Evolutionary conservation across 176 grass and related monocot genomes (phyloP).

Genomic region (Pontederia crassipes): DNA sequence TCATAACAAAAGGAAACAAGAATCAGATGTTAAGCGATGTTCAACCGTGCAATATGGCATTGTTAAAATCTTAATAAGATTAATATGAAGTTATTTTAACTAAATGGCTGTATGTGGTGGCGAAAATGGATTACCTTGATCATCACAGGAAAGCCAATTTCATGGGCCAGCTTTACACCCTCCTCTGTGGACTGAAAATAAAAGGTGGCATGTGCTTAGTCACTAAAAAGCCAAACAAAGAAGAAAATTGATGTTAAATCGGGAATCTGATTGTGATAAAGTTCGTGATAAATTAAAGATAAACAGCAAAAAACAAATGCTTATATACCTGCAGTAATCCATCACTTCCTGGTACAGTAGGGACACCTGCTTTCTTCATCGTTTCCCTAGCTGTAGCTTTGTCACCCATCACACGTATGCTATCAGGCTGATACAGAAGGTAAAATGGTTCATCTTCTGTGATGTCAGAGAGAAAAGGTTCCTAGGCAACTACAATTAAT

Average conservation of each 20-base stretch:
- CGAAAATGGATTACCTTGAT: slow-evolving; percentile 31
- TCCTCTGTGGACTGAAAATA: slow-evolving; percentile 41
- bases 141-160: slow-evolving; percentile 50
- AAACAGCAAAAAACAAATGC: background rate
- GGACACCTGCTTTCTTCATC: slow-evolving; percentile 50
- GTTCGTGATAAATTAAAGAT: background rate
- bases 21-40: too few species aligned
- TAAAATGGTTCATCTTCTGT: background rate
- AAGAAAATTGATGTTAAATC: background rate
- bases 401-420: slow-evolving; percentile 45
- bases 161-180: slow-evolving; percentile 32
- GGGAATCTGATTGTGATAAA: background rate
- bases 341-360: slow-evolving; percentile 46
- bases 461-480: background rate
- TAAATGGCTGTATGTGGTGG: too few species aligned
- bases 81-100: too few species aligned
- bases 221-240: slow-evolving; percentile 5
- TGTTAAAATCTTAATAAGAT: too few species aligned
- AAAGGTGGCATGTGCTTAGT: background rate
- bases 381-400: slow-evolving; percentile 51
- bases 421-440: slow-evolving; percentile 27
- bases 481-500: too few species aligned
- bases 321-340: slow-evolving; percentile 36
- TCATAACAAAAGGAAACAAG: too few species aligned
- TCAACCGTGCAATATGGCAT: too few species aligned